phyloP scores from a whole-genome alignment of 306 rosid species.

The Cicer chorassanicum region DNA sequence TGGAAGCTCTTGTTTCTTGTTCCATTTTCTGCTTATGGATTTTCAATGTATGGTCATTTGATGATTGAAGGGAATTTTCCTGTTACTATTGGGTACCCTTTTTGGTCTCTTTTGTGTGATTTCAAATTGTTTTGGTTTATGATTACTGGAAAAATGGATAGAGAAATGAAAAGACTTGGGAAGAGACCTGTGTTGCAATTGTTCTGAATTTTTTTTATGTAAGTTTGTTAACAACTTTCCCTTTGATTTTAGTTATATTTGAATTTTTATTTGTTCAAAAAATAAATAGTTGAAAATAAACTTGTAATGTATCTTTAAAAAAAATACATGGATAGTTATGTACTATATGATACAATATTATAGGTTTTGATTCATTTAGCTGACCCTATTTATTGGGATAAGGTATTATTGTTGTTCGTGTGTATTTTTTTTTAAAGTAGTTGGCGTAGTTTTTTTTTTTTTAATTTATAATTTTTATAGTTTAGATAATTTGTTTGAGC shows the following conservation, averaged over 20 bases:
- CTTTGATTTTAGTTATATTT: background rate
- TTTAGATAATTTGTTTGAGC: background rate
- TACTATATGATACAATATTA: too few species aligned
- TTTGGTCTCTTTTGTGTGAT: conserved; percentile 20
- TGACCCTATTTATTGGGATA: too few species aligned
- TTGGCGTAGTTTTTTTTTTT: background rate
- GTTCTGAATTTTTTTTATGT: background rate
- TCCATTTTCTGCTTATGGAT: conserved; percentile 14
- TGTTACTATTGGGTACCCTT: conserved; percentile 12
- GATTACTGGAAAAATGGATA: conserved; percentile 8
- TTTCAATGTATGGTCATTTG: conserved; percentile 21
- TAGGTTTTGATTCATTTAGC: too few species aligned
- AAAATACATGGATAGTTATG: too few species aligned
- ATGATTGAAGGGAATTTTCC: conserved; percentile 17
- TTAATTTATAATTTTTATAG: too few species aligned
- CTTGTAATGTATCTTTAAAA: background rate
- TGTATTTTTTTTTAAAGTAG: too few species aligned
- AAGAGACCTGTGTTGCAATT: conserved; percentile 18
- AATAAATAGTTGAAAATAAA: too few species aligned
- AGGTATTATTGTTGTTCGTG: too few species aligned
- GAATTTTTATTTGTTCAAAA: background rate
- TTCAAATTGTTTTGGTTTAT: conserved; percentile 2
- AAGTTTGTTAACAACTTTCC: background rate
- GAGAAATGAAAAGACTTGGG: conserved; percentile 23
- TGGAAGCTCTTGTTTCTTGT: background rate